Evolutionary conservation across 2,329 filamentous ascomycete genomes (phyloP).

Genomic region (Fusarium scirpi): DNA sequence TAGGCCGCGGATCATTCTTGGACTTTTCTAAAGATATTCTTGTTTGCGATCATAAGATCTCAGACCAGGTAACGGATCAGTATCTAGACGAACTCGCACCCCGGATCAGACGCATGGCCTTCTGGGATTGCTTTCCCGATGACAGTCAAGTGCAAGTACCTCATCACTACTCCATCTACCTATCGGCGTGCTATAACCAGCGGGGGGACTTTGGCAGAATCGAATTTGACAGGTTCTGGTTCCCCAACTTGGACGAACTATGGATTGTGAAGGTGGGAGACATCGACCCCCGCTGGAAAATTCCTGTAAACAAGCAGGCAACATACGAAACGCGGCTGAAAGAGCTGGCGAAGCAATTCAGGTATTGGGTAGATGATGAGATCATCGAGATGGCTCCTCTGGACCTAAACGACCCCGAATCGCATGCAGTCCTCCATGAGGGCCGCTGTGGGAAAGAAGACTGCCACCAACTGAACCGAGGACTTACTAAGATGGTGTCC

Average conservation of each 20-base stretch:
- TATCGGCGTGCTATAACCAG: slow-evolving; percentile 51
- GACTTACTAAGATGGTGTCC: slow-evolving; percentile 54
- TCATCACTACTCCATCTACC: slow-evolving; percentile 52
- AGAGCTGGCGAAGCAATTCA: slow-evolving; percentile 53
- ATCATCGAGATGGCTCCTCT: slow-evolving; percentile 55
- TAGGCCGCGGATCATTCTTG: slow-evolving; percentile 53
- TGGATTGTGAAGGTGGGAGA: slow-evolving; percentile 57
- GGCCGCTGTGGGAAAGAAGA: slow-evolving; percentile 53
- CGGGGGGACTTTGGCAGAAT: slow-evolving; percentile 49
- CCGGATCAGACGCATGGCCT: slow-evolving; percentile 52
- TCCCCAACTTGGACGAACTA: slow-evolving; percentile 54
- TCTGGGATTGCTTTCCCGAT: slow-evolving; percentile 57
- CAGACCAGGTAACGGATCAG: slow-evolving; percentile 49
- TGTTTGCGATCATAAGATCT: slow-evolving; percentile 54
- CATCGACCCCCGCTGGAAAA: slow-evolving; percentile 53
- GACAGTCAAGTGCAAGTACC: slow-evolving; percentile 52
- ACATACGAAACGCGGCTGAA: slow-evolving; percentile 48
- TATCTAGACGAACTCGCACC: slow-evolving; percentile 52
- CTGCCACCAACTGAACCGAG: slow-evolving; percentile 53
- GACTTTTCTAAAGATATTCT: slow-evolving; percentile 54
- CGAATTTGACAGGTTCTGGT: slow-evolving; percentile 55
- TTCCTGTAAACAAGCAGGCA: slow-evolving; percentile 49
- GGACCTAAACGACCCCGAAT: slow-evolving; percentile 52
- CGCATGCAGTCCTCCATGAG: slow-evolving; percentile 50
- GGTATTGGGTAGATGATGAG: slow-evolving; percentile 55